phyloP scores from a whole-genome alignment of 345 rosid species.

The Lepidium aucheri region DNA sequence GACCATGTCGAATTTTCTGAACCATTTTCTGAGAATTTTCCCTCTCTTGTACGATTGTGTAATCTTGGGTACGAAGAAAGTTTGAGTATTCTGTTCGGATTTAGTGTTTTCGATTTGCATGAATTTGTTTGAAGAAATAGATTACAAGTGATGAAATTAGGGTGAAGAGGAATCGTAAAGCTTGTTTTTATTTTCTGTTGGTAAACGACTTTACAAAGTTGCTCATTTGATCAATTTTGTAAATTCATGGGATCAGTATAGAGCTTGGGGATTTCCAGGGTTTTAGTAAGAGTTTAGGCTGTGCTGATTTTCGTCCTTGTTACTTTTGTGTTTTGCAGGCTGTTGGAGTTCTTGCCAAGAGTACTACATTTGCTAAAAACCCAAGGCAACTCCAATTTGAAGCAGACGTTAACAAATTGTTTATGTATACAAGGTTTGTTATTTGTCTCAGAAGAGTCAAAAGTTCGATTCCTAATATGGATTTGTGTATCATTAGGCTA shows the following conservation, averaged over 20 bases:
- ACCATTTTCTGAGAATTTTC: not conserved
- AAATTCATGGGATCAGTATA: not conserved
- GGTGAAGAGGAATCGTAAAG: not conserved
- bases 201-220: not conserved
- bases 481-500: not conserved
- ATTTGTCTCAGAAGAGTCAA: not conserved
- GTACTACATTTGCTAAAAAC: conserved; percentile 61
- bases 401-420: conserved; percentile 72
- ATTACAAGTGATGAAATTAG: not conserved
- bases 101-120: not conserved
- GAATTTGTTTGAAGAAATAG: not conserved
- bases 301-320: not conserved
- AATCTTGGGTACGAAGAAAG: conserved; percentile 1
- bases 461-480: not conserved
- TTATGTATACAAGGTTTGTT: conserved; percentile 70
- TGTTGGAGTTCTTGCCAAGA: conserved; percentile 61
- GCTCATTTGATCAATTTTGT: not conserved
- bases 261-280: not conserved
- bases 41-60: not conserved
- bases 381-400: conserved; percentile 83
- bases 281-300: not conserved
- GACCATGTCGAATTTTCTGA: not conserved
- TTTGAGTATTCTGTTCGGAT: not conserved
- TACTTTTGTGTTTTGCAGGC: conserved; percentile 37
- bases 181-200: not conserved